These are phyloP conservation scores for Exophiala calicioides DNA, from an alignment of 2,329 filamentous ascomycete species.

Conservation along the genomic window DNA sequence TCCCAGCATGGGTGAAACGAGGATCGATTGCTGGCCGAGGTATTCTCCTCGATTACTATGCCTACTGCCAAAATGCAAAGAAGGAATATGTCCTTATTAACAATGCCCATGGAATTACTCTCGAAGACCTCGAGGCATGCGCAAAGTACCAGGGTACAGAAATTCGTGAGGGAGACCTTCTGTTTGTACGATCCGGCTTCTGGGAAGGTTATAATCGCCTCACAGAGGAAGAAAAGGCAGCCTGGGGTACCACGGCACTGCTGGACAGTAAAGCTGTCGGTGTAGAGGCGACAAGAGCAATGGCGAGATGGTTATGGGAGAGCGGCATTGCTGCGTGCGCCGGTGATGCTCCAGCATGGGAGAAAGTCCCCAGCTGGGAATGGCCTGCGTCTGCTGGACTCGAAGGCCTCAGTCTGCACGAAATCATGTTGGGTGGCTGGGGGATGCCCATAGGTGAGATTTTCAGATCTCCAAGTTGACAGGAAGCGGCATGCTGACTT, in stretches of 20 bases:
- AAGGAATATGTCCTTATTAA: background rate
- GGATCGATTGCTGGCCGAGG: slow-evolving; percentile 48
- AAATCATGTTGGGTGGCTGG: slow-evolving; percentile 30
- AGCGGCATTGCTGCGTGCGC: slow-evolving; percentile 36
- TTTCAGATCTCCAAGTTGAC: background rate
- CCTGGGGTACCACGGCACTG: background rate
- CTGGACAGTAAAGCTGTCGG: slow-evolving; percentile 13
- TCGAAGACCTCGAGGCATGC: slow-evolving; percentile 25
- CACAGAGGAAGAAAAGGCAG: slow-evolving; percentile 7
- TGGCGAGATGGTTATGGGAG: slow-evolving; percentile 37
- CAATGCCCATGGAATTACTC: slow-evolving; percentile 24
- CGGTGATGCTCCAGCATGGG: slow-evolving; percentile 36
- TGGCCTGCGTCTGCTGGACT: slow-evolving; percentile 3
- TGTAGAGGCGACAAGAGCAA: slow-evolving; percentile 34
- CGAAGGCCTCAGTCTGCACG: slow-evolving; percentile 13
- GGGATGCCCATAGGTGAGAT: slow-evolving; percentile 28
- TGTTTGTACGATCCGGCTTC: slow-evolving; percentile 33
- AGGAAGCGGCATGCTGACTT: slow-evolving; percentile 2
- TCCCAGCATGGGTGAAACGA: slow-evolving; percentile 36
- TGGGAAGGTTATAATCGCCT: slow-evolving; percentile 7
- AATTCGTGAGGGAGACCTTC: slow-evolving; percentile 29
- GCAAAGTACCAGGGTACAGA: slow-evolving; percentile 20
- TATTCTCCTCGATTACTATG: slow-evolving; percentile 48
- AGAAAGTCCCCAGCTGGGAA: slow-evolving; percentile 6
- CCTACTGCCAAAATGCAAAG: slow-evolving; percentile 32